Conservation (phyloP, 345 rosid genomes). For the Eutrema heterophyllum region DNA sequence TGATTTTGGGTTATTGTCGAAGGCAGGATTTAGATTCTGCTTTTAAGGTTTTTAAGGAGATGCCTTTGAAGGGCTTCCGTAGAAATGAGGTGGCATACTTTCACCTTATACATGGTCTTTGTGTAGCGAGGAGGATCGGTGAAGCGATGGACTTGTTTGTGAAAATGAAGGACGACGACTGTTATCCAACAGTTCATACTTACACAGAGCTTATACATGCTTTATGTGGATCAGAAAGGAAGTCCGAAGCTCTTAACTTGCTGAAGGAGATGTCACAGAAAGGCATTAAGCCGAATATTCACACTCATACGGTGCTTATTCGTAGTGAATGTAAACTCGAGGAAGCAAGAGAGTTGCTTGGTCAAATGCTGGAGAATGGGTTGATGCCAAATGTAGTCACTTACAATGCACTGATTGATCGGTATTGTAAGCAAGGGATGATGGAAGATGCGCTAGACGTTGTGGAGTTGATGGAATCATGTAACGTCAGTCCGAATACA, state of each 20-base stretch:
- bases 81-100: slow-evolving; percentile 80
- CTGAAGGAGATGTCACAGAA: slow-evolving; percentile 55
- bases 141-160: slow-evolving; percentile 59
- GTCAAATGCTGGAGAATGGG: slow-evolving; percentile 55
- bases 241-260: slow-evolving; percentile 49
- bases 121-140: slow-evolving; percentile 57
- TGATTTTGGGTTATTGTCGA: slow-evolving; percentile 77
- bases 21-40: slow-evolving; percentile 65
- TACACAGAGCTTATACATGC: slow-evolving; percentile 72
- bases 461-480: slow-evolving; percentile 63
- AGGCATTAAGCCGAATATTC: slow-evolving; percentile 69
- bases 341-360: slow-evolving; percentile 54
- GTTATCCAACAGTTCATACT: slow-evolving; percentile 67
- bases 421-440: slow-evolving; percentile 68
- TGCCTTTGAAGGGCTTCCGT: slow-evolving; percentile 56
- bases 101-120: slow-evolving; percentile 75
- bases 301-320: slow-evolving; percentile 73
- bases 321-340: slow-evolving; percentile 47
- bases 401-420: slow-evolving; percentile 77
- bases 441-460: slow-evolving; percentile 57
- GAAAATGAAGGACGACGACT: slow-evolving; percentile 59
- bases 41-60: slow-evolving; percentile 45
- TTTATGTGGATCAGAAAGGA: slow-evolving; percentile 48
- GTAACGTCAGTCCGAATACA: slow-evolving; percentile 55
- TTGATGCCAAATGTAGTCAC: slow-evolving; percentile 62